Base-by-base conservation (phyloP, 108 stramenopile species). In the Stephanodiscus triporus region DNA sequence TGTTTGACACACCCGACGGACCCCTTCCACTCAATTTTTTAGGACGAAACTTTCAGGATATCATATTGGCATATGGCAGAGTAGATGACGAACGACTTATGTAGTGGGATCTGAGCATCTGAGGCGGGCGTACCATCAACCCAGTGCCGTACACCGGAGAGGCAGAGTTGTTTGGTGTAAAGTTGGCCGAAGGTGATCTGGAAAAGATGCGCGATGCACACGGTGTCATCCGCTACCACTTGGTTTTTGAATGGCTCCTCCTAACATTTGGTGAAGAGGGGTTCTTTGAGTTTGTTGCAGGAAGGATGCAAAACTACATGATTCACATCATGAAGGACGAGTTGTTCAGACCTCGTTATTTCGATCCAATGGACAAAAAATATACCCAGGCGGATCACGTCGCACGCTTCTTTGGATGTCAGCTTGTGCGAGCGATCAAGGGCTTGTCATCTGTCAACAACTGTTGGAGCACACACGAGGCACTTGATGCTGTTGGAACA, bases 261-360 rank as follows among this genome's bases (percentile, higher is more conserved):
- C 65, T 48, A 23, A 29, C 27, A 0, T 66, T 66, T 29, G 48
- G 48, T 49, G 65, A 49, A 6, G 22, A 26, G 1, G 29, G 9
- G 6, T 47, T 49, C 22, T 66, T 32, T 29, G 48, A 66, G 40
- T 50, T 43, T 6, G 6, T 27, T 6, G 65, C 65, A 11, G 65
- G n/a, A 29, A 20, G 65, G 30, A 66, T 66, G 65, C 0, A 48
- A n/a, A 66, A 66, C 26, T 66, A 49, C 48, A 66, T 66, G 65
- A 19, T 66, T 13, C 26, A 66, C 7, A 66, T 66, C 23, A 66
- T 66, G 47, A 4, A 29, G 17, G 14, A 2, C n/a, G n/a, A n/a
- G n/a, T n/a, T n/a, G n/a, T n/a, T n/a, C n/a, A n/a, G n/a, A n/a
- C n/a, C n/a, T n/a, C n/a, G n/a, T 6, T 30, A 30, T 48, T 66